A percentile compares a stretch with the other conserved stretches of the same genome.
These are phyloP conservation scores for Fonsecaea multimorphosa DNA, from an alignment of 2,329 filamentous ascomycete genomes.

Conservation along the genomic window DNA sequence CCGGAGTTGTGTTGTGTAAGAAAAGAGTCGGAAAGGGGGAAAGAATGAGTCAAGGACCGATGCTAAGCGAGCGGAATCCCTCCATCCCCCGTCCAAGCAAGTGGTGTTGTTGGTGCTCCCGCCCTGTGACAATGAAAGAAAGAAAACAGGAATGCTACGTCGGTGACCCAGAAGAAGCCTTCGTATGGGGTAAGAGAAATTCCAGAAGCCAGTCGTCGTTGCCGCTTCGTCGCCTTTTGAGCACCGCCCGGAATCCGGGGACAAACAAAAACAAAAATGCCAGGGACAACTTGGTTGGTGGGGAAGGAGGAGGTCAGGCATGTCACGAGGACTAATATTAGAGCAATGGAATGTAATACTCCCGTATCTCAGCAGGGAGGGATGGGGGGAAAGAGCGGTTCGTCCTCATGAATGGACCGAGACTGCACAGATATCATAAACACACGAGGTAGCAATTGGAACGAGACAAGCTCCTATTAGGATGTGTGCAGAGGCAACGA, in stretches of 20 bases:
- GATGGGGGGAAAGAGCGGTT: too few relatives aligned
- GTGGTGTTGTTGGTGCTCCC: not conserved
- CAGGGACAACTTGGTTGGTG: too few relatives aligned
- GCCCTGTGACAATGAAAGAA: conserved; percentile 9
- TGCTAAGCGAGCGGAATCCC: conserved; percentile 13
- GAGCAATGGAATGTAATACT: too few relatives aligned
- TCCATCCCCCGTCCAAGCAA: too few relatives aligned
- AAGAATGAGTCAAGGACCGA: conserved; percentile 5
- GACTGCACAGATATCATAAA: too few relatives aligned
- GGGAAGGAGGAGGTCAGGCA: too few relatives aligned
- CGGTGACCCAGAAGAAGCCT: not conserved
- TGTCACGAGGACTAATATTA: too few relatives aligned
- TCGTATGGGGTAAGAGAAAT: conserved; percentile 20
- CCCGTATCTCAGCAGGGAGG: too few relatives aligned
- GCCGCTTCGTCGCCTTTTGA: not conserved
- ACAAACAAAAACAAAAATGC: too few relatives aligned
- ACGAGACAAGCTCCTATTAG: not conserved
- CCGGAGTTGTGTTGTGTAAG: not conserved
- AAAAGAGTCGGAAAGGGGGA: not conserved
- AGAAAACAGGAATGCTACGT: conserved; percentile 11
- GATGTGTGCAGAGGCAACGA: not conserved
- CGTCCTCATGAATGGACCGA: too few relatives aligned
- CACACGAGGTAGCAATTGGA: not conserved
- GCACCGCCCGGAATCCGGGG: too few relatives aligned
- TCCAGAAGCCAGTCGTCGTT: not conserved